Base-by-base conservation (phyloP, 257 asterid species). In the Ilex aquifolium region DNA sequence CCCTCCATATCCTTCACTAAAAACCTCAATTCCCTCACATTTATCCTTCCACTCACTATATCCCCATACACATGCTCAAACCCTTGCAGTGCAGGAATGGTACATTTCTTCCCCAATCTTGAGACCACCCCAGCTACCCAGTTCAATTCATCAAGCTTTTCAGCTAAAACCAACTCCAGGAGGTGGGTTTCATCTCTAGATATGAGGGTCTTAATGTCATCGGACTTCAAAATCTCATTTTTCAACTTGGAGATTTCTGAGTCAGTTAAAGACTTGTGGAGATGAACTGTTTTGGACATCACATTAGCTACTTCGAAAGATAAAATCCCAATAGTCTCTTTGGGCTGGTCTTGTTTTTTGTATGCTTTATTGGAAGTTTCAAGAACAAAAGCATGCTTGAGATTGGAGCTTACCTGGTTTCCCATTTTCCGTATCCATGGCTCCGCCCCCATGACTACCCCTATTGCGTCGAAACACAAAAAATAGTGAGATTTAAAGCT, bases 271-370 rank as follows among this genome's bases (percentile, higher is more conserved):
- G 97, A 90, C 61, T 84, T 93, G 62, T 93, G 94, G 66, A 89
- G 72, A 70, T 87, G 82, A 72, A 93, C 74, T 76, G 90, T 74
- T 71, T 84, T 93, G 65, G 96, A 87, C 99, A 93, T 93, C 59
- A 93, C 83, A 79, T 90, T 93, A 75, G 97, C 97, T 59, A 90
- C 97, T 76, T 93, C 99, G 68, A 93, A 93, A 21, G 97, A 89
- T 16, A 93, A 80, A 65, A 93, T 93, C 2, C 97, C 97, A 53
- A 91, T 76, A 29, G 60, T 46, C 14, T 73, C 76, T 32, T 76
- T 84, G 64, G 76, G 90, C 52, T 68, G 76, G 2, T 69, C 62
- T 52, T 64, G 65, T 69, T 77, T 86, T 21, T 70, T 77, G 9
- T 42, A 69, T 3, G 77, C 74, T 44, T 81, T 84, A 13, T 81